Evolutionary conservation across 805 yeast species (phyloP), one percentile per base, ranked within the genome.

Genomic region (Maudiozyma serrabonitensis): DNA sequence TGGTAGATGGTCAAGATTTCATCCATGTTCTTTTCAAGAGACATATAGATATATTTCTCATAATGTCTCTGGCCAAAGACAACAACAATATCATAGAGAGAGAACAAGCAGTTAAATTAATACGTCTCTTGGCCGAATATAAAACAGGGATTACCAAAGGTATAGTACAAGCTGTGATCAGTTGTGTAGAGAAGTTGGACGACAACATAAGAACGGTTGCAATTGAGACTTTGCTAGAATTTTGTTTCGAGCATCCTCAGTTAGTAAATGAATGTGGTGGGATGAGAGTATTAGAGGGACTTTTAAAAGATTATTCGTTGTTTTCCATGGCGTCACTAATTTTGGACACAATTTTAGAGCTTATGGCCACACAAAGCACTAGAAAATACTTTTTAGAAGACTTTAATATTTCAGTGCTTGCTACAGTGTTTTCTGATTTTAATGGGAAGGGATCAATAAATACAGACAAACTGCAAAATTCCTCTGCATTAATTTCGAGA

Each of bases 21-120:
- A 60, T 87, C 6, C 64, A 69, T n/a, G 64, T 73, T 2, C 67
- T 89, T 53, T 68, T 79, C 8, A 71, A 73, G 13, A 66, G 79
- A 34, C 76, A 81, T 50, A 60, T 87, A 4, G 87, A 87, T 50
- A 72, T 78, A 2, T 79, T 82, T 52, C 62, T 88, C 6, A 77
- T 86, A 1, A 71, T 80, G 15, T 75, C 95, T 0, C 66, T 91
- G 34, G 74, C 85, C 1, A 80, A 80, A 46, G 82, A 80, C 21
- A 68, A 74, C 37, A 63, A 78, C 2, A 66, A 60, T 50, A 75
- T 79, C 23, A 64, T 79, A 2, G 96, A 90, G 58, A 75, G 89
- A 52, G 82, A 80, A 44, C 88, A 89, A 58, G 93, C 95, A 0
- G 59, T 91, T 32, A 84, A 83, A 57, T 68, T 88, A 25, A 67